These are phyloP conservation scores for Polygonum aviculare DNA, from an alignment of 148 eudicot genomes.

Conservation along the genomic window DNA sequence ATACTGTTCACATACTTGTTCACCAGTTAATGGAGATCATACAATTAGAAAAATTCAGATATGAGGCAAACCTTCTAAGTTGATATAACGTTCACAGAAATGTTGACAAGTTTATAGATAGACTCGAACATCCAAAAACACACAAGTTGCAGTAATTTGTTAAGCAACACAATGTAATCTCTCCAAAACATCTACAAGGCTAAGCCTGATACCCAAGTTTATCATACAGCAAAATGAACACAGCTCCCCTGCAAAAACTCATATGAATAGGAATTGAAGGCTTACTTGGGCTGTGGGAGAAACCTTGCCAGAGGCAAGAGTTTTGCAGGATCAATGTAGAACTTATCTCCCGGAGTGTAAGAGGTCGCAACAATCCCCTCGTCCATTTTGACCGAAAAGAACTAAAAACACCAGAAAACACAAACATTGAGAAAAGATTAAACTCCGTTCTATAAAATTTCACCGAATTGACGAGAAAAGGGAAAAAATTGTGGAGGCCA, in stretches of 20 bases:
- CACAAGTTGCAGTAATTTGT: too few species aligned
- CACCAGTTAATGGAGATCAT: too few species aligned
- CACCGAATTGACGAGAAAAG: background rate
- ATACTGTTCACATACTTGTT: too few species aligned
- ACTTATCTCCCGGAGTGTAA: conserved; percentile 75
- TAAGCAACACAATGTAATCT: background rate
- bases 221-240: background rate
- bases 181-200: background rate
- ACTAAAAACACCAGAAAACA: conserved; percentile 24
- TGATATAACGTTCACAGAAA: background rate
- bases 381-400: conserved; percentile 68
- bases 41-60: too few species aligned
- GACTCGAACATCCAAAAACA: conserved; percentile 31
- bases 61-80: background rate
- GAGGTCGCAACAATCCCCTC: conserved; percentile 91
- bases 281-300: conserved; percentile 95
- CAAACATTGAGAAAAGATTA: background rate
- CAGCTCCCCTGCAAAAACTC: background rate
- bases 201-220: background rate
- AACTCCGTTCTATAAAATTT: background rate
- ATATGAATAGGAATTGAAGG: background rate
- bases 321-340: conserved; percentile 85
- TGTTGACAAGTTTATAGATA: background rate
- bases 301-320: conserved; percentile 87
- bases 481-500: background rate